Evolutionary conservation across 23 red algal genomes (phyloP).

Genomic region (Cyanidium caldarium): DNA sequence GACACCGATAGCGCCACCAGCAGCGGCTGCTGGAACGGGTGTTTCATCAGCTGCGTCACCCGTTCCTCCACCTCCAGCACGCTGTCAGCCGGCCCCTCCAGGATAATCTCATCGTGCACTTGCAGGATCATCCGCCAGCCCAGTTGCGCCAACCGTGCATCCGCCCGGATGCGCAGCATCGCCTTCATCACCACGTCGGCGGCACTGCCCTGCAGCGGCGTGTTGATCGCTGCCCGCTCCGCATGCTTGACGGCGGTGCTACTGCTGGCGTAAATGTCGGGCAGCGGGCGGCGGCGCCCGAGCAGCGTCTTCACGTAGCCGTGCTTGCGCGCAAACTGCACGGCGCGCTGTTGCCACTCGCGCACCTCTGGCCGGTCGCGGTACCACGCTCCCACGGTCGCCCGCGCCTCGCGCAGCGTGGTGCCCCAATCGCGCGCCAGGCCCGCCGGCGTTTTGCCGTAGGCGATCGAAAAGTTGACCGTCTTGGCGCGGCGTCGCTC

Average conservation of each 20-base stretch:
- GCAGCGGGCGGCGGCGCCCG: slow-evolving; percentile 55
- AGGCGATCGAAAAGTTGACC: slow-evolving; percentile 87
- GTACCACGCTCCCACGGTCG: slow-evolving; percentile 63
- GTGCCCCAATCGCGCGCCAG: slow-evolving; percentile 64
- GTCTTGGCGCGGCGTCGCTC: slow-evolving; percentile 69
- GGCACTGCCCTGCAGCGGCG: slow-evolving; percentile 70
- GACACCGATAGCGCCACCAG: slow-evolving; percentile 58
- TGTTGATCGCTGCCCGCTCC: slow-evolving; percentile 71
- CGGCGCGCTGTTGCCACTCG: slow-evolving; percentile 39
- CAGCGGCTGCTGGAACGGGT: slow-evolving; percentile 33
- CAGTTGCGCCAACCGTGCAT: slow-evolving; percentile 22
- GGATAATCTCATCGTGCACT: slow-evolving; percentile 89
- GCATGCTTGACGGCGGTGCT: slow-evolving; percentile 19
- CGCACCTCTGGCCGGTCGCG: slow-evolving; percentile 56
- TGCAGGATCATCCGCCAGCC: slow-evolving; percentile 78
- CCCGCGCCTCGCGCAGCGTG: slow-evolving; percentile 30
- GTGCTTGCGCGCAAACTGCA: slow-evolving; percentile 17
- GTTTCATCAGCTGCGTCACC: slow-evolving; percentile 38
- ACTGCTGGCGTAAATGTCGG: slow-evolving; percentile 21
- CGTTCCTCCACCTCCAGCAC: slow-evolving; percentile 30
- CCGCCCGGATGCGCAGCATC: slow-evolving; percentile 37
- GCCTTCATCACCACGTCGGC: slow-evolving; percentile 85
- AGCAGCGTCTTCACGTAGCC: slow-evolving; percentile 56
- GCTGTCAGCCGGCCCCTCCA: slow-evolving; percentile 63
- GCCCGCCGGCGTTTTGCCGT: slow-evolving; percentile 67